A percentile compares a stretch with the other conserved stretches of the same genome.
These are phyloP conservation scores for Beauveria medogensis DNA, from an alignment of 2,329 filamentous ascomycete genomes.

Conservation along the genomic window DNA sequence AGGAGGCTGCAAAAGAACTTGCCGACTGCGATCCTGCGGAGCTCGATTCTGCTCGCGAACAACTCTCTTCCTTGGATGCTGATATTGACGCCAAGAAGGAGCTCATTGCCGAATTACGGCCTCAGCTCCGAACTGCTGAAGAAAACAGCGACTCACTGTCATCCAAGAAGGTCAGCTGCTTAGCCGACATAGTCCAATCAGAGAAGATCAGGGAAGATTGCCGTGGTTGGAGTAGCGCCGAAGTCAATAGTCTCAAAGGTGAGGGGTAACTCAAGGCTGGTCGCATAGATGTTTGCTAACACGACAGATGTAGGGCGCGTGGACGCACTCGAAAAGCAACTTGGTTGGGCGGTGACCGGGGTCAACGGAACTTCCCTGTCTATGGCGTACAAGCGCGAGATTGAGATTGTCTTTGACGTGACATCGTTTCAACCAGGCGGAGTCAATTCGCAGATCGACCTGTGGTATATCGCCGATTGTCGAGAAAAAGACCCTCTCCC, in stretches of 20 bases:
- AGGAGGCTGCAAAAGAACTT: constrained; percentile 64
- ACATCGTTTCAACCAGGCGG: constrained; percentile 45
- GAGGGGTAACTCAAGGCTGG: constrained; percentile 16
- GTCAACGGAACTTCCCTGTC: constrained; percentile 53
- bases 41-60: constrained; percentile 62
- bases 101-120: constrained; percentile 57
- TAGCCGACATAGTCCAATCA: constrained; percentile 70
- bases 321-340: constrained; percentile 53
- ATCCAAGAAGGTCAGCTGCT: constrained; percentile 59
- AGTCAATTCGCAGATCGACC: constrained; percentile 51
- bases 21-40: constrained; percentile 76
- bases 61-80: constrained; percentile 54
- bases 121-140: constrained; percentile 60
- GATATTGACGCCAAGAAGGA: constrained; percentile 63
- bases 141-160: constrained; percentile 52
- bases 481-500: constrained; percentile 45
- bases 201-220: constrained; percentile 81
- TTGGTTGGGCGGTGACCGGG: constrained; percentile 66
- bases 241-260: constrained; percentile 76
- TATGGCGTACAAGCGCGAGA: constrained; percentile 63
- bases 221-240: constrained; percentile 76
- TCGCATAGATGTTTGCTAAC: constrained; percentile 27
- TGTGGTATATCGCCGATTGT: constrained; percentile 60
- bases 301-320: constrained; percentile 48
- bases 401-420: constrained; percentile 66